Evolutionary conservation across 768 basidiomycete genomes (phyloP).

Genomic region (Udeniomyces megalosporus): DNA sequence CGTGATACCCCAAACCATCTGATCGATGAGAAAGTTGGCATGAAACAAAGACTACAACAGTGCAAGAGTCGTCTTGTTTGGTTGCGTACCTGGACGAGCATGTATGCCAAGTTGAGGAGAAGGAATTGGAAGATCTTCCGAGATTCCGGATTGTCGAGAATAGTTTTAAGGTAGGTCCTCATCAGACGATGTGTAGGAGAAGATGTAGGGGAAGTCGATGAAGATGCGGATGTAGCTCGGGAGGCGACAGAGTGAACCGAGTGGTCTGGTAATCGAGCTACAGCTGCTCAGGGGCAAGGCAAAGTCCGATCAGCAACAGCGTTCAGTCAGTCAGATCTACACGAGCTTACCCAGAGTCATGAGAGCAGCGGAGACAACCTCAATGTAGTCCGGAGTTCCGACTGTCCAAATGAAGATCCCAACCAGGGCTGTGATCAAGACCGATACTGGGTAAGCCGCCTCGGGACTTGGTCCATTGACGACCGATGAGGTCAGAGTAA

Average conservation of each 20-base stretch:
- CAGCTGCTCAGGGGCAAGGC: not conserved
- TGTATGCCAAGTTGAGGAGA: slow-evolving; percentile 82
- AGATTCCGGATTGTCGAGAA: slow-evolving; percentile 79
- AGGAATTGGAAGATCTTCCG: slow-evolving; percentile 95
- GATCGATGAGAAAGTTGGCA: no score
- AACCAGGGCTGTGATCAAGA: not conserved
- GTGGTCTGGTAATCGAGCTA: not conserved
- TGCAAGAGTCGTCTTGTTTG: slow-evolving; percentile 35
- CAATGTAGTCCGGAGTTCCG: not conserved
- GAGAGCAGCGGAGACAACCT: no score
- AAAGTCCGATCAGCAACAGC: not conserved
- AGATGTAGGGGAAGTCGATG: not conserved
- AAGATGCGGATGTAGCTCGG: not conserved
- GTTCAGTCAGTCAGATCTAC: slow-evolving; percentile 2
- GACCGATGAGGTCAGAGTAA: not conserved
- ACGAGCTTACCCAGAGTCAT: not conserved
- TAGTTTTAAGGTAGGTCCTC: slow-evolving; percentile 60
- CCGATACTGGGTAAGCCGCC: not conserved
- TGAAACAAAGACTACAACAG: not conserved
- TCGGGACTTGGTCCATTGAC: not conserved
- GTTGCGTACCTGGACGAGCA: slow-evolving; percentile 55
- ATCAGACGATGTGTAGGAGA: slow-evolving; percentile 11
- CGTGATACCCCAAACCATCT: slow-evolving; percentile 69
- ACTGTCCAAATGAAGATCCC: not conserved
- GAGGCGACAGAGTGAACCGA: not conserved